phyloP scores from a whole-genome alignment of 345 rosid species.

The Anacardium occidentale region DNA sequence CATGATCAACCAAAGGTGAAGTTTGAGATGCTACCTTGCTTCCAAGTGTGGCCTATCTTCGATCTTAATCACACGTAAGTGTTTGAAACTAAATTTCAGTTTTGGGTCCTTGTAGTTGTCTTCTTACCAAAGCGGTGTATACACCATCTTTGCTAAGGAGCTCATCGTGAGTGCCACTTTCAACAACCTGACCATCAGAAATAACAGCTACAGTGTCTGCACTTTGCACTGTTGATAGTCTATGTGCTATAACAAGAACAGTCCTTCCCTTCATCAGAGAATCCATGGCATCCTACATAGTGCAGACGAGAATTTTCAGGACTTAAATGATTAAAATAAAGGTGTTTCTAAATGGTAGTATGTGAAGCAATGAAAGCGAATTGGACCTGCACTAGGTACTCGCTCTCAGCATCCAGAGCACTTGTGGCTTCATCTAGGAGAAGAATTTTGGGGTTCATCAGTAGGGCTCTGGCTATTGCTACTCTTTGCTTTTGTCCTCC shows the following conservation, averaged over 20 bases:
- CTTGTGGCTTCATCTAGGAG: constrained; percentile 96
- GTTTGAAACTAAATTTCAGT: constrained; percentile 14
- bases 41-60: neutral
- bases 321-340: neutral
- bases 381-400: constrained; percentile 86
- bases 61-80: neutral
- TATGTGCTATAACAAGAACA: constrained; percentile 91
- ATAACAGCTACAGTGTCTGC: constrained; percentile 84
- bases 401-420: constrained; percentile 94
- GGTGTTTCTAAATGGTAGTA: neutral
- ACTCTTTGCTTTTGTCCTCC: constrained; percentile 96
- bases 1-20: too few species aligned
- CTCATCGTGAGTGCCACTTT: constrained; percentile 44
- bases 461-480: constrained; percentile 86
- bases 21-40: too few species aligned
- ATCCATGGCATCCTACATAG: constrained; percentile 85
- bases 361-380: neutral
- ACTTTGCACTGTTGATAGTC: constrained; percentile 82
- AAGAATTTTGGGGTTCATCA: constrained; percentile 82
- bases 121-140: constrained; percentile 36
- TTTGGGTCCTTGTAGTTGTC: constrained; percentile 31
- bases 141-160: constrained; percentile 49
- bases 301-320: neutral
- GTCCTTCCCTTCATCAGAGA: constrained; percentile 92
- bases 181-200: constrained; percentile 74